These are phyloP conservation scores for Lasiodiplodia theobromae DNA, from an alignment of 2,329 filamentous ascomycete genomes.

Conservation along the genomic window DNA sequence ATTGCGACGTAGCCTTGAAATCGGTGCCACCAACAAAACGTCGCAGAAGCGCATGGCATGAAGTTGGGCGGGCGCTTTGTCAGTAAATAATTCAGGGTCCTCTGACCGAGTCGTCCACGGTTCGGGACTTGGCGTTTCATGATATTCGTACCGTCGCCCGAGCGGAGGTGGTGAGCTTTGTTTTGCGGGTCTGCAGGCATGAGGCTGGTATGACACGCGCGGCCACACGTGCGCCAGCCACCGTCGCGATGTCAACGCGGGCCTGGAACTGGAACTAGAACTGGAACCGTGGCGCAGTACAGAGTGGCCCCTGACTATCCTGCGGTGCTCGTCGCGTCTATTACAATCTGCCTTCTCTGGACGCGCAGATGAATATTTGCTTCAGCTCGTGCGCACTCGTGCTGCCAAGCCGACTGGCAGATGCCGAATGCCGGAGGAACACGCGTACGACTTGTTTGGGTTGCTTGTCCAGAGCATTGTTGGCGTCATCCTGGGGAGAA, in stretches of 20 bases:
- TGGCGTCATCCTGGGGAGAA: constrained; percentile 24
- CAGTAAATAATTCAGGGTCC: not conserved
- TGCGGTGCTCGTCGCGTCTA: not conserved
- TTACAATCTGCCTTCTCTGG: not conserved
- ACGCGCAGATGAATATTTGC: not conserved
- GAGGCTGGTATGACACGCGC: constrained; percentile 1
- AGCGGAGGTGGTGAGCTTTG: not conserved
- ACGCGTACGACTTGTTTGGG: not conserved
- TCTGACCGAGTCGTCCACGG: not conserved
- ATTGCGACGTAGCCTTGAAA: constrained; percentile 14
- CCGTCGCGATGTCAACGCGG: not conserved
- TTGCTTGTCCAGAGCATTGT: not conserved
- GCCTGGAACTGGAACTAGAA: not conserved
- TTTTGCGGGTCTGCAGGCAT: not conserved
- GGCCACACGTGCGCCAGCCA: not conserved
- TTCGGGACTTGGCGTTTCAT: not conserved
- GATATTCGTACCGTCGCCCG: no score
- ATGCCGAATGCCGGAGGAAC: constrained; percentile 5
- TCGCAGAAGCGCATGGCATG: not conserved
- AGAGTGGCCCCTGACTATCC: constrained; percentile 2
- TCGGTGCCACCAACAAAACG: not conserved
- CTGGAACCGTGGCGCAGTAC: constrained; percentile 3
- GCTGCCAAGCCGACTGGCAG: not conserved
- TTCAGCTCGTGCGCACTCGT: not conserved
- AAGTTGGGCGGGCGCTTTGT: not conserved